Conservation (phyloP, 805 yeast species). For the Candida ponderosae region DNA sequence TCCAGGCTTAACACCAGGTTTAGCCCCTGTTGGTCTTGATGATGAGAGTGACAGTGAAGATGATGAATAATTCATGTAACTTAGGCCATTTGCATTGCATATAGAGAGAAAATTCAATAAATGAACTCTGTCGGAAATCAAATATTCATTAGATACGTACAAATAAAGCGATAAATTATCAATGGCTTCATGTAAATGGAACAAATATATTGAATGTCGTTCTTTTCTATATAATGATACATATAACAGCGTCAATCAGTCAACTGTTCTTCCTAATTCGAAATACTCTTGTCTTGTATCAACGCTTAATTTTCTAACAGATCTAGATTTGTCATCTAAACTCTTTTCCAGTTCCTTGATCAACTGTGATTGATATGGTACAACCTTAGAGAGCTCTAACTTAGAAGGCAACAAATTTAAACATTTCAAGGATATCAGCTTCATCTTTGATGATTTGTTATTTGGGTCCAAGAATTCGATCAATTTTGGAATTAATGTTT, state of each 20-base stretch:
- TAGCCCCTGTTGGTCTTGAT: conserved; percentile 72
- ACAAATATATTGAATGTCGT: no score
- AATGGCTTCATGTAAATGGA: no score
- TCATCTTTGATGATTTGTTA: conserved; percentile 38
- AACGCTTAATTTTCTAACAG: conserved; percentile 67
- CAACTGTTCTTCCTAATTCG: conserved; percentile 36
- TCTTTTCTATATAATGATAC: no score
- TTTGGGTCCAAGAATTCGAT: conserved; percentile 22
- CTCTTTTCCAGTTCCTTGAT: conserved; percentile 39
- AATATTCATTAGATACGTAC: no score
- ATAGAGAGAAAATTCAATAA: no score
- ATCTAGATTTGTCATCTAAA: conserved; percentile 69
- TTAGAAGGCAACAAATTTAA: conserved; percentile 38
- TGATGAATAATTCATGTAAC: conserved; percentile 3
- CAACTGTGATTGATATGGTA: conserved; percentile 44
- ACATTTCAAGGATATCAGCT: conserved; percentile 50
- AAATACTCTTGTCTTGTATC: conserved; percentile 73
- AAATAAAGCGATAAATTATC: no score
- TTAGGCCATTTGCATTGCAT: no score
- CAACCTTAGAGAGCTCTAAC: conserved; percentile 30
- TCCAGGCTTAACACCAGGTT: conserved; percentile 75
- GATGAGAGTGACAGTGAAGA: conserved; percentile 26
- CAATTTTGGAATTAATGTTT: conserved; percentile 49
- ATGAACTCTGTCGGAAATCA: no score
- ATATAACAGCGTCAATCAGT: conserved; percentile 19